phyloP scores from a whole-genome alignment of 768 basidiomycete genomes.

The Clathrus columnatus region DNA sequence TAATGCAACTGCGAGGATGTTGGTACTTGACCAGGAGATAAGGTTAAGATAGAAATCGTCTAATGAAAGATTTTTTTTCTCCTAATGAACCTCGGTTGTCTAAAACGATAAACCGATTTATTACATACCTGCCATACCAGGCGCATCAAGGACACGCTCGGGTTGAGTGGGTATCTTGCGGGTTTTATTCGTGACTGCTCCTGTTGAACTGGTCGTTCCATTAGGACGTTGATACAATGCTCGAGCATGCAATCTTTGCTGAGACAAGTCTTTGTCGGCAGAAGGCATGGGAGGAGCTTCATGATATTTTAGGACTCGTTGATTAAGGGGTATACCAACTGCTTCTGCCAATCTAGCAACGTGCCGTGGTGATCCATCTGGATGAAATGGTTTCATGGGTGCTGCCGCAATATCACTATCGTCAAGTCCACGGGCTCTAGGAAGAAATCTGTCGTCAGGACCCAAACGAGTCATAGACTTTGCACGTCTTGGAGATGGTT shows the following conservation, averaged over 20 bases:
- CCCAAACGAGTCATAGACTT: conserved; percentile 32
- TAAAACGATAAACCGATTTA: not conserved
- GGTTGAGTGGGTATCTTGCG: conserved; percentile 81
- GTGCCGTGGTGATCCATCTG: conserved; percentile 61
- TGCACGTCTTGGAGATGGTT: conserved; percentile 58
- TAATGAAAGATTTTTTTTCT: no score
- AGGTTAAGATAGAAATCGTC: conserved; percentile 98
- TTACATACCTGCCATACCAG: conserved; percentile 52
- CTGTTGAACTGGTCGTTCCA: conserved; percentile 55
- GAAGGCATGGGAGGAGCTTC: conserved; percentile 76
- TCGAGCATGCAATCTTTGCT: conserved; percentile 68
- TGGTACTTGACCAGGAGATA: conserved; percentile 78
- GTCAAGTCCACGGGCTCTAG: conserved; percentile 24
- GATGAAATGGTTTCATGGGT: conserved; percentile 48
- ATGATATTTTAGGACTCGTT: conserved; percentile 82
- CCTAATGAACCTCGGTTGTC: no score
- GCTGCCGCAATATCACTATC: conserved; percentile 51
- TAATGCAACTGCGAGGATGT: conserved; percentile 84
- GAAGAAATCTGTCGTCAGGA: conserved; percentile 6
- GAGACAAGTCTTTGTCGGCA: conserved; percentile 63
- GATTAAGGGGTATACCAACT: conserved; percentile 65
- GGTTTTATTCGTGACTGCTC: conserved; percentile 56
- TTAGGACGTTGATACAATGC: conserved; percentile 65
- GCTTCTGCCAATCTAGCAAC: conserved; percentile 71
- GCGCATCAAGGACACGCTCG: conserved; percentile 91